A percentile compares a stretch with the other conserved stretches of the same genome.
phyloP scores from a whole-genome alignment of 2,329 filamentous ascomycete species.

The Cladosporium velox region DNA sequence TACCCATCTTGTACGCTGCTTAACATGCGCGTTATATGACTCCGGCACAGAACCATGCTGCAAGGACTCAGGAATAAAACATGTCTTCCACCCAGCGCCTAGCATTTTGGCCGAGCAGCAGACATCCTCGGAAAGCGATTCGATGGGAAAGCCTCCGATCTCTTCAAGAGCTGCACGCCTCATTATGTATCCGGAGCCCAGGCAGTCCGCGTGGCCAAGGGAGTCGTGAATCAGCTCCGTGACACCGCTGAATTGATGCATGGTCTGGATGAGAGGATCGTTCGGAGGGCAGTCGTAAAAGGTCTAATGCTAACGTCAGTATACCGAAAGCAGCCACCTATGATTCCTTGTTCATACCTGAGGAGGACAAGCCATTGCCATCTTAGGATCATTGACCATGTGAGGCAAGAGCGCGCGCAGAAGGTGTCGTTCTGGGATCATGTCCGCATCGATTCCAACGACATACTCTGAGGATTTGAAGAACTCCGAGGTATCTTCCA shows the following conservation, averaged over 20 bases:
- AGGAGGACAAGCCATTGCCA: conserved; percentile 20
- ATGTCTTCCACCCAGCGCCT: conserved; percentile 63
- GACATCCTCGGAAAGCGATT: conserved; percentile 62
- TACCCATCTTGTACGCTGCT: conserved; percentile 58
- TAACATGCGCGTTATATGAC: conserved; percentile 57
- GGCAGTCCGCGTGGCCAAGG: conserved; percentile 61
- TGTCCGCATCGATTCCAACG: conserved; percentile 66
- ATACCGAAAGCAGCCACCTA: not conserved
- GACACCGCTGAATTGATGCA: conserved; percentile 60
- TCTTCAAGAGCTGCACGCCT: conserved; percentile 61
- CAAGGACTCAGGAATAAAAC: conserved; percentile 60
- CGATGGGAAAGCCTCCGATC: conserved; percentile 63
- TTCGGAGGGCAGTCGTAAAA: conserved; percentile 64
- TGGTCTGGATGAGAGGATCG: conserved; percentile 60
- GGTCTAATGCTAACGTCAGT: conserved; percentile 49
- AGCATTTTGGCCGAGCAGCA: conserved; percentile 61
- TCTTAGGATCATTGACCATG: conserved; percentile 48
- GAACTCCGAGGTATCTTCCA: conserved; percentile 41
- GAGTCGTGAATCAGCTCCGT: conserved; percentile 51
- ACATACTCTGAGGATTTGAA: conserved; percentile 46
- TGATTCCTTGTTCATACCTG: conserved; percentile 55
- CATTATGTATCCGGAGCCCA: conserved; percentile 62
- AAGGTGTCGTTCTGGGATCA: conserved; percentile 66
- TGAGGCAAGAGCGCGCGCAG: conserved; percentile 61
- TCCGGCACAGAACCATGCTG: conserved; percentile 63